Percentiles rank a stretch among this genome's conserved stretches.
These are phyloP conservation scores for Rutstroemia sydowiana DNA, from an alignment of 2,329 filamentous ascomycete species.

Conservation along the genomic window DNA sequence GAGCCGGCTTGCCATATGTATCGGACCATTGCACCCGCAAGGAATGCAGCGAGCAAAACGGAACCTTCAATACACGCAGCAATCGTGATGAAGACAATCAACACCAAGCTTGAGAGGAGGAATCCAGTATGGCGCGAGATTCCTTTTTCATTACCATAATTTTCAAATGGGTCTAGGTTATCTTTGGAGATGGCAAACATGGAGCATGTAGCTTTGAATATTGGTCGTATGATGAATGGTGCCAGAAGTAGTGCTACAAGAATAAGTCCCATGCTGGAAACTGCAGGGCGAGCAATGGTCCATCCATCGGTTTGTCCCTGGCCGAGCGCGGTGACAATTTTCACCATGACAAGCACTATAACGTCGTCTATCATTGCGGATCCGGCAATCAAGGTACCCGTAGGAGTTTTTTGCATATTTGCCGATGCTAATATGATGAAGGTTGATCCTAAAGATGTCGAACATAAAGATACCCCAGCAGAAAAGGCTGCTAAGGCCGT, in stretches of 20 bases:
- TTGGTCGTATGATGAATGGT: not conserved
- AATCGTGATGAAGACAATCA: not conserved
- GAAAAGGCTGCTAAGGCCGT: conserved; percentile 6
- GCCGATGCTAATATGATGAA: conserved; percentile 6
- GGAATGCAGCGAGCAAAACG: not conserved
- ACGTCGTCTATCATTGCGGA: conserved; percentile 7
- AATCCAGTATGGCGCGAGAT: not conserved
- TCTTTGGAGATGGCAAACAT: not conserved
- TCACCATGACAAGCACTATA: conserved; percentile 6
- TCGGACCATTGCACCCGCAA: conserved; percentile 4
- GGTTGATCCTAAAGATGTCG: conserved; percentile 4
- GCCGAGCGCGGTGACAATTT: conserved; percentile 3
- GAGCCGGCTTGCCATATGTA: not conserved
- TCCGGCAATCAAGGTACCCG: conserved; percentile 1
- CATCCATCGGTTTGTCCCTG: not conserved
- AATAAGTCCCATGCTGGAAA: conserved; percentile 2
- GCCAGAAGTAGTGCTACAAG: not conserved
- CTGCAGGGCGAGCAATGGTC: conserved; percentile 4
- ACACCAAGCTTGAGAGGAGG: not conserved
- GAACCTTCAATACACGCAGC: conserved; percentile 7
- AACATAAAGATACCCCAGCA: conserved; percentile 5
- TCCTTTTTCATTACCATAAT: not conserved
- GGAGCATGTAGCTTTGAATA: not conserved
- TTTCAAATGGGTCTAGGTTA: not conserved
- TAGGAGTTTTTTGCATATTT: conserved; percentile 7